These are phyloP conservation scores for Xylaria hypoxylon DNA, from an alignment of 2,329 filamentous ascomycete species.

Conservation along the genomic window DNA sequence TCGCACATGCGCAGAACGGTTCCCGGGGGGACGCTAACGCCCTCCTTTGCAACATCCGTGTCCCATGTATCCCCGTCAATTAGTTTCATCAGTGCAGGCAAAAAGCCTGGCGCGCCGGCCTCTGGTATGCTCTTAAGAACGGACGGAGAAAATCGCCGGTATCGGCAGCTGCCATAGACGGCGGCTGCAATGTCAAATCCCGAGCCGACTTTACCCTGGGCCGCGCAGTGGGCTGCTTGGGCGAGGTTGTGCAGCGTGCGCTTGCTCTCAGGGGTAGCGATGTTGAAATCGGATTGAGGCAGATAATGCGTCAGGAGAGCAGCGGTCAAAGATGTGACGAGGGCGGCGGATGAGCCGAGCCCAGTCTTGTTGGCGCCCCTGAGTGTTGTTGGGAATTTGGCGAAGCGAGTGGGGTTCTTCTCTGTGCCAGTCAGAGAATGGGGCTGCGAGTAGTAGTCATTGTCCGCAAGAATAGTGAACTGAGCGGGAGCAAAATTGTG, in stretches of 20 bases:
- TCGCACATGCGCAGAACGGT: constrained; percentile 92
- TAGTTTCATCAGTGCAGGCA: constrained; percentile 69
- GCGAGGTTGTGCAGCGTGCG: constrained; percentile 87
- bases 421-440: constrained; percentile 48
- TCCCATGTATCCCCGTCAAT: constrained; percentile 81
- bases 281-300: constrained; percentile 65
- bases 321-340: constrained; percentile 88
- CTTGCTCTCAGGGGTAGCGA: constrained; percentile 65
- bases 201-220: constrained; percentile 95
- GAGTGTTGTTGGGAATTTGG: constrained; percentile 80
- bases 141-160: constrained; percentile 89
- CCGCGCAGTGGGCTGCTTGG: constrained; percentile 92
- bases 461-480: constrained; percentile 91
- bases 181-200: constrained; percentile 96
- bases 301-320: constrained; percentile 83
- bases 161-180: constrained; percentile 90
- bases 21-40: constrained; percentile 76
- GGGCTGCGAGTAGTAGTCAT: constrained; percentile 92
- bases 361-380: constrained; percentile 91
- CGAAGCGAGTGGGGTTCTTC: constrained; percentile 68
- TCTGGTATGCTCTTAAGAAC: constrained; percentile 77
- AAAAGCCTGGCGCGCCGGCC: constrained; percentile 74
- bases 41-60: constrained; percentile 76
- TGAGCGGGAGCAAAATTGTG: constrained; percentile 73
- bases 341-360: constrained; percentile 90